Percentiles rank a stretch among this genome's conserved stretches.
Conservation (phyloP, 2,329 filamentous ascomycete genomes). For the Venturiaceae sp. region DNA sequence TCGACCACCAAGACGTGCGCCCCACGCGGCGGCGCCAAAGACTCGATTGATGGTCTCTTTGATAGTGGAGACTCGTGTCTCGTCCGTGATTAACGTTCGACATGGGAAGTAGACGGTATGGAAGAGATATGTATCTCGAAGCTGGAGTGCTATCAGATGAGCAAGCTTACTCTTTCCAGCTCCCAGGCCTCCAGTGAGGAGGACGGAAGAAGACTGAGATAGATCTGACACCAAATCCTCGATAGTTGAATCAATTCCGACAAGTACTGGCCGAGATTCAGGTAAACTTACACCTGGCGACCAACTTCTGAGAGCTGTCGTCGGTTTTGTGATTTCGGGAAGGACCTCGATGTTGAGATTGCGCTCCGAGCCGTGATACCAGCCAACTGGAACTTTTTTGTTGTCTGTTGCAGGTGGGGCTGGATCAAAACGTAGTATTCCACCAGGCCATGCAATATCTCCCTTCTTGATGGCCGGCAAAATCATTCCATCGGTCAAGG, state of each 20-base stretch:
- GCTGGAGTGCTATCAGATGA: constrained; percentile 61
- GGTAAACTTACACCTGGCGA: constrained; percentile 49
- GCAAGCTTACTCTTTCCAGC: constrained; percentile 81
- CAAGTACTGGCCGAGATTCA: constrained; percentile 49
- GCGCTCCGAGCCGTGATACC: constrained; percentile 70
- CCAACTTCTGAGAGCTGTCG: constrained; percentile 36
- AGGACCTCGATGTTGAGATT: constrained; percentile 69
- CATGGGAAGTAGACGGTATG: constrained; percentile 82
- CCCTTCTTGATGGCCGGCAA: constrained; percentile 50
- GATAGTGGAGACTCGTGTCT: constrained; percentile 79
- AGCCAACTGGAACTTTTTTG: constrained; percentile 44
- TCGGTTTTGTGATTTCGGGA: constrained; percentile 56
- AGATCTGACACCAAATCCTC: constrained; percentile 65
- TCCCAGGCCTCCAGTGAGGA: constrained; percentile 81
- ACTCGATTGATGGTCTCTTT: constrained; percentile 78
- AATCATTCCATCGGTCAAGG: constrained; percentile 81
- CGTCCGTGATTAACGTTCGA: constrained; percentile 78
- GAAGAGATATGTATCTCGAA: constrained; percentile 66
- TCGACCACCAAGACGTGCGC: constrained; percentile 73
- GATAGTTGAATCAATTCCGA: constrained; percentile 75
- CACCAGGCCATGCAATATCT: constrained; percentile 65
- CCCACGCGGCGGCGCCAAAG: constrained; percentile 88
- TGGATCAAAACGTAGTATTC: constrained; percentile 69
- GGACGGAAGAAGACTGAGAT: constrained; percentile 75
- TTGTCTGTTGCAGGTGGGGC: constrained; percentile 29